Percentiles rank a stretch among this genome's conserved stretches.
phyloP scores from a whole-genome alignment of 345 rosid genomes.

The Salix exigua region DNA sequence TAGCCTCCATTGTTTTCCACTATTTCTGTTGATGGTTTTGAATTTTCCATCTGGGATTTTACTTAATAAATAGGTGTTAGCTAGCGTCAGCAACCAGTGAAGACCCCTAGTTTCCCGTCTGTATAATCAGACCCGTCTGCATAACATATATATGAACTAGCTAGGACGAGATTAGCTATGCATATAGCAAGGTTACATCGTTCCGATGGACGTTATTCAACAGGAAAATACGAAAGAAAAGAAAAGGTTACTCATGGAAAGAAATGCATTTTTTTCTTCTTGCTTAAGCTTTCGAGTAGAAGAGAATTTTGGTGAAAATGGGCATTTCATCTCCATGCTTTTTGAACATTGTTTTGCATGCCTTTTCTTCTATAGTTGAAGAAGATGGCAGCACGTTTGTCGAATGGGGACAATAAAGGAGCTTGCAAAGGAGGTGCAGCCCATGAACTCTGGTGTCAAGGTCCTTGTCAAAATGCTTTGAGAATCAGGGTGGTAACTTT shows the following conservation, averaged over 20 bases:
- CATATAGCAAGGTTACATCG: background rate
- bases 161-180: background rate
- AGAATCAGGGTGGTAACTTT: background rate
- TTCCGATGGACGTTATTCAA: background rate
- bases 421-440: conserved; percentile 4
- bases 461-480: background rate
- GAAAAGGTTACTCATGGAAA: background rate
- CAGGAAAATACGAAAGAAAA: background rate
- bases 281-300: background rate
- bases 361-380: conserved; percentile 21
- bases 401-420: conserved; percentile 4
- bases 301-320: background rate
- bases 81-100: background rate
- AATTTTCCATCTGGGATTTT: background rate
- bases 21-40: conserved; percentile 8
- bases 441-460: background rate
- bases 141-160: background rate
- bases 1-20: conserved; percentile 24
- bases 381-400: conserved; percentile 12
- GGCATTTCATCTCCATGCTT: background rate
- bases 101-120: background rate
- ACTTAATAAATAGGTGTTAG: background rate
- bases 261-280: background rate
- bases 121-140: background rate
- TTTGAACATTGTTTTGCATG: background rate